Conservation (phyloP, 257 asterid species). For the Mitragyna speciosa region DNA sequence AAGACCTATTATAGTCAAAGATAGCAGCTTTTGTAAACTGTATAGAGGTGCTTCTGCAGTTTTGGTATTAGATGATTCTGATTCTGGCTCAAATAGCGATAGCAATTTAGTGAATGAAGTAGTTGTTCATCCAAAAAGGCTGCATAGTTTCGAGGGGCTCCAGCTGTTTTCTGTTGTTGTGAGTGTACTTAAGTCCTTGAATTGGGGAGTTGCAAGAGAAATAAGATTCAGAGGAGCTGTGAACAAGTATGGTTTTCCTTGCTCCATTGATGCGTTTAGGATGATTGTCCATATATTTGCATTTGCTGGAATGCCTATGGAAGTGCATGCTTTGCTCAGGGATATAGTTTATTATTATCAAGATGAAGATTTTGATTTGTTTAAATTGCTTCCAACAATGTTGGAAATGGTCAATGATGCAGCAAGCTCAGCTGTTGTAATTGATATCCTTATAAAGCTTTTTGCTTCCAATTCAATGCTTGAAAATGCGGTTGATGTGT, state of each 20-base stretch:
- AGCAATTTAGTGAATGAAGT: slow-evolving; percentile 32
- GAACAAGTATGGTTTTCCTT: slow-evolving; percentile 45
- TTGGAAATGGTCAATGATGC: slow-evolving; percentile 33
- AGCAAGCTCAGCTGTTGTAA: slow-evolving; percentile 22
- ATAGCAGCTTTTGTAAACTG: slow-evolving; percentile 28
- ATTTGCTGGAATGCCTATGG: slow-evolving; percentile 44
- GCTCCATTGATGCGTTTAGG: slow-evolving; percentile 36
- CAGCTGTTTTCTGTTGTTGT: slow-evolving; percentile 42
- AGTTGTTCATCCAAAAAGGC: slow-evolving; percentile 23
- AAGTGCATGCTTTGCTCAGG: slow-evolving; percentile 47
- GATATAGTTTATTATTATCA: slow-evolving; percentile 41
- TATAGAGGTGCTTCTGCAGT: slow-evolving; percentile 41
- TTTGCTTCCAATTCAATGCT: slow-evolving; percentile 52
- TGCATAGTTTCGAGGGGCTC: slow-evolving; percentile 14
- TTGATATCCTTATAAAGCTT: slow-evolving; percentile 45
- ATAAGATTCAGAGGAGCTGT: slow-evolving; percentile 38
- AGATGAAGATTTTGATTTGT: slow-evolving; percentile 36
- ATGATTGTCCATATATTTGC: slow-evolving; percentile 48
- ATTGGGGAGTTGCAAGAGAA: slow-evolving; percentile 43
- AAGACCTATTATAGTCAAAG: slow-evolving; percentile 19
- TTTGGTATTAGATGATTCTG: slow-evolving; percentile 38
- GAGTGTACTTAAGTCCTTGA: slow-evolving; percentile 56
- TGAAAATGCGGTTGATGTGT: slow-evolving; percentile 45
- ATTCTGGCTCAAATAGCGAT: slow-evolving; percentile 42
- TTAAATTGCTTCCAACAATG: slow-evolving; percentile 30